Evolutionary conservation across 2,329 filamentous ascomycete species (phyloP).

Genomic region (Talaromyces pinophilus): DNA sequence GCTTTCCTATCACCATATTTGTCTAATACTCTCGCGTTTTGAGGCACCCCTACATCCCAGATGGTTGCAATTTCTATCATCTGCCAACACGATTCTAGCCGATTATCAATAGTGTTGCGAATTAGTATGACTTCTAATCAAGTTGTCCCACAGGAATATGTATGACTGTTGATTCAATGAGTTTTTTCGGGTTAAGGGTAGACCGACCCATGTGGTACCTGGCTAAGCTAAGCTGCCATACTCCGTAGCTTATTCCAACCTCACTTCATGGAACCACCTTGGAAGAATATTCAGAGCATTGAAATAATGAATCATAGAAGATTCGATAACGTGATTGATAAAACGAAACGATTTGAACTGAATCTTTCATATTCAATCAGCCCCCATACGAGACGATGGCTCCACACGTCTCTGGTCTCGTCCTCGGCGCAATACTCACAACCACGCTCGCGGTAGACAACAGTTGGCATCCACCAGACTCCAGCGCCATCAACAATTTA

Average conservation of each 20-base stretch:
- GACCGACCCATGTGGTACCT: not conserved
- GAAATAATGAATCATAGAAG: not conserved
- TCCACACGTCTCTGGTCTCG: not conserved
- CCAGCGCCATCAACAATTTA: conserved; percentile 62
- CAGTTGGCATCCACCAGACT: conserved; percentile 60
- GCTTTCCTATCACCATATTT: not conserved
- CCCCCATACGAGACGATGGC: not conserved
- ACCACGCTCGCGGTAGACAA: conserved; percentile 40
- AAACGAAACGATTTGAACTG: not conserved
- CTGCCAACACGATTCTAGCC: not conserved
- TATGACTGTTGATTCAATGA: not conserved
- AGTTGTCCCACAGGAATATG: not conserved
- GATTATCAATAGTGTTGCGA: not conserved
- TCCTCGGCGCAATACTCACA: not conserved
- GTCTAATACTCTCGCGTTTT: not conserved
- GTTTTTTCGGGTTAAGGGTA: not conserved
- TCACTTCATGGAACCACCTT: not conserved
- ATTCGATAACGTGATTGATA: not conserved
- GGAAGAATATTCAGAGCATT: not conserved
- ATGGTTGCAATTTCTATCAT: not conserved
- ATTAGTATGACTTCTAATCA: not conserved
- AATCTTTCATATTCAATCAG: not conserved
- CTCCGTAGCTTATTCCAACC: conserved; percentile 1
- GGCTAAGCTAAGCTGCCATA: not conserved
- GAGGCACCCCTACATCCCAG: not conserved